Evolutionary conservation across 768 basidiomycete species (phyloP).

Genomic region (Naganishia friedmannii): DNA sequence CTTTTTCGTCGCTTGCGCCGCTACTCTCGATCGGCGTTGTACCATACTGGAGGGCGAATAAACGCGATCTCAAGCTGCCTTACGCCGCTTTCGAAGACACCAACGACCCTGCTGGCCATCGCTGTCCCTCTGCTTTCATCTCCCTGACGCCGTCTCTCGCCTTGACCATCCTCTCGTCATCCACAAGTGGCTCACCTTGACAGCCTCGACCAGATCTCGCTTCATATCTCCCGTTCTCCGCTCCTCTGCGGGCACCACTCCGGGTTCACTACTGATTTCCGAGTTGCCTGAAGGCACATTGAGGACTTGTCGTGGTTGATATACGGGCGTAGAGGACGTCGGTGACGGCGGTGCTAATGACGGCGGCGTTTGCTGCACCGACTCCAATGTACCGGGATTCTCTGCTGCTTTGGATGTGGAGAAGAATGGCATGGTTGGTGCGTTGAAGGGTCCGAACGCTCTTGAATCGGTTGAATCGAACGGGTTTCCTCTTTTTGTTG

Average conservation of each 20-base stretch:
- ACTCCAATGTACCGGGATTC: background rate
- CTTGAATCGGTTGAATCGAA: too few relatives aligned
- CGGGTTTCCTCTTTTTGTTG: too few relatives aligned
- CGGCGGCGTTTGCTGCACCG: too few relatives aligned
- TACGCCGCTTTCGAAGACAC: too few relatives aligned
- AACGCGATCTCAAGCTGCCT: too few relatives aligned
- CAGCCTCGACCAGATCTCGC: slow-evolving; percentile 38
- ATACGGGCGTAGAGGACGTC: background rate
- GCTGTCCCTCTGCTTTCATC: too few relatives aligned
- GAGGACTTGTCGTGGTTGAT: slow-evolving; percentile 27
- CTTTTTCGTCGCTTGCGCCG: too few relatives aligned
- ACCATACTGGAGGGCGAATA: too few relatives aligned
- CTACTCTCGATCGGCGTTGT: too few relatives aligned
- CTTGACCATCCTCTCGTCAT: too few relatives aligned
- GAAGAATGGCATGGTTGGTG: slow-evolving; percentile 13
- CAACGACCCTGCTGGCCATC: too few relatives aligned
- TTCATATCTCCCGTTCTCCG: slow-evolving; percentile 39
- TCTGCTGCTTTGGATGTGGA: slow-evolving; percentile 24
- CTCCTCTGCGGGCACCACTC: slow-evolving; percentile 36
- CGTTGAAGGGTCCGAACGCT: background rate
- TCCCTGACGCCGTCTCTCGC: too few relatives aligned
- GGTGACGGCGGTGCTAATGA: background rate
- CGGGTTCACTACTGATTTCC: slow-evolving; percentile 23
- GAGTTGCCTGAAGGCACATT: slow-evolving; percentile 47
- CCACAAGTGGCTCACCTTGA: slow-evolving; percentile 37